A percentile compares a stretch with the other conserved stretches of the same genome.
phyloP scores from a whole-genome alignment of 768 basidiomycete species.

The Termitomyces titanicus region DNA sequence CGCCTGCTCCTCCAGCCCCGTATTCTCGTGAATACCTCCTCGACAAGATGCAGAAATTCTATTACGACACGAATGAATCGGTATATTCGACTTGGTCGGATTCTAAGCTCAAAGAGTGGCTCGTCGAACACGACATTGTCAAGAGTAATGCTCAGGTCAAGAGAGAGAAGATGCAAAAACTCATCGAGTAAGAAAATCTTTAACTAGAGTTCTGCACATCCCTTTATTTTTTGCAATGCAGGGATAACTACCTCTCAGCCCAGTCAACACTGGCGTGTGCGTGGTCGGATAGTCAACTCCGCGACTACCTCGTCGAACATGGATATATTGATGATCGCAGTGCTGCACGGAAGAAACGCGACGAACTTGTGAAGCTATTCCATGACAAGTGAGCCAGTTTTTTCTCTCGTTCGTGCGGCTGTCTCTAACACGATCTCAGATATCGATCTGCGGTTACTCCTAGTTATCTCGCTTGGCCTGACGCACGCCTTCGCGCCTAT shows the following conservation, averaged over 20 bases:
- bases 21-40: constrained; percentile 62
- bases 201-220: neutral
- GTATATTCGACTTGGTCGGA: constrained; percentile 76
- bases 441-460: constrained; percentile 41
- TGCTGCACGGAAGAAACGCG: constrained; percentile 64
- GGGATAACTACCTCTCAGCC: constrained; percentile 66
- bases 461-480: constrained; percentile 86
- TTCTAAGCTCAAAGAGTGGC: constrained; percentile 72
- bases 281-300: constrained; percentile 76
- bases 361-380: constrained; percentile 72
- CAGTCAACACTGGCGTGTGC: constrained; percentile 57
- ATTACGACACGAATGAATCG: constrained; percentile 55
- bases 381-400: constrained; percentile 54
- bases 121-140: constrained; percentile 68
- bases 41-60: constrained; percentile 72
- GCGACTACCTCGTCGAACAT: constrained; percentile 69
- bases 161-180: constrained; percentile 74
- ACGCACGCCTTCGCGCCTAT: constrained; percentile 88
- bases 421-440: constrained; percentile 29
- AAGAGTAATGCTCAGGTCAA: constrained; percentile 65
- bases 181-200: constrained; percentile 51
- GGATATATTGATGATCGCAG: constrained; percentile 49
- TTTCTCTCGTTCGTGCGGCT: neutral
- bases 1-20: constrained; percentile 45
- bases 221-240: constrained; percentile 19